Evolutionary conservation across 805 yeast genomes (phyloP), one percentile per base, ranked within the genome.

Genomic region (Kodamaea laetipori): DNA sequence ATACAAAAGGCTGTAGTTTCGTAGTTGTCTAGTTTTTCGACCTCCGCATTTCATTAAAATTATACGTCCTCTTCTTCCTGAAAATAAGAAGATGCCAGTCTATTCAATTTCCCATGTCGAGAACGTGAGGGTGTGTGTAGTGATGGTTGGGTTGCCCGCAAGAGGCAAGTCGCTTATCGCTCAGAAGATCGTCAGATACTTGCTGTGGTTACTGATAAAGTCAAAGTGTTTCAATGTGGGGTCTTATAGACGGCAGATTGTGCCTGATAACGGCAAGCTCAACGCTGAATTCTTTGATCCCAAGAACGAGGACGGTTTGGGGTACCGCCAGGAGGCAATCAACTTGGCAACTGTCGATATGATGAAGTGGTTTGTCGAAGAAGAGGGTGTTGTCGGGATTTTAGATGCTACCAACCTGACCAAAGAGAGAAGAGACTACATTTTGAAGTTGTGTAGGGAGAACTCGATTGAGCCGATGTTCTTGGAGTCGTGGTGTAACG

Each of bases 141-240:
- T 88, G 13, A 86, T 88, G 86, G 94, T 86, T 28, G 95, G 95
- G 1, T 67, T 86, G 30, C 95, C 95, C 9, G 92, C 94, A 10
- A 77, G 98, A 45, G 99, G 99, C 3, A 94, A 94, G 64, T 86
- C 96, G 3, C 82, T 90, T 63, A 92, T 94, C 49, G 90, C 98
- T 2, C 96, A 90, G 60, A 94, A 92, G 61, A 85, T 94, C 42
- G 96, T 92, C 24, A 77, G 98, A 37, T 94, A 92, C 59, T 74
- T 94, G 42, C 81, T 90, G 25, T 94, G 99, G 99, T 74, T 92
- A 30, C 85, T 95, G 2, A 86, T 94, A 44, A 80, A 79, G 47
- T 87, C 96, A 19, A 83, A 82, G 59, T 84, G 90, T 45, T 94
- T 94, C 69, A 90, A 89, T 58, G 96, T 92, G 13, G 96, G 98